phyloP scores from a whole-genome alignment of 345 rosid genomes.

The Toxicodendron radicans region DNA sequence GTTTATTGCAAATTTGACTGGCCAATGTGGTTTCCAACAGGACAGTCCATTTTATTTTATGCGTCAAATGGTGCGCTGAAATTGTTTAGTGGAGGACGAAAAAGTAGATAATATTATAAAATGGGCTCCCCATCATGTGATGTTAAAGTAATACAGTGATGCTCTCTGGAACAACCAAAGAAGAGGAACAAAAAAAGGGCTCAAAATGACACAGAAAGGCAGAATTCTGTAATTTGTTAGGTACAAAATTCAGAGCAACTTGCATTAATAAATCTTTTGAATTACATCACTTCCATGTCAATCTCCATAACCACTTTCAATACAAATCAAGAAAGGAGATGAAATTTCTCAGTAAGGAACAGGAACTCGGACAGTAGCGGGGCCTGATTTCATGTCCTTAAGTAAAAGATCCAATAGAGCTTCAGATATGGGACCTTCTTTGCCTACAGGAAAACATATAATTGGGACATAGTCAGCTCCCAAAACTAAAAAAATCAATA shows the following conservation, averaged over 20 bases:
- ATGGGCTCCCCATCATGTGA: too few species aligned
- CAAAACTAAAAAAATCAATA: background rate
- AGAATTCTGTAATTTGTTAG: background rate
- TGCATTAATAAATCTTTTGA: background rate
- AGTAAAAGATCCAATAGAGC: constrained; percentile 53
- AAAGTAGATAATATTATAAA: too few species aligned
- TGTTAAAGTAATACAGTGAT: too few species aligned
- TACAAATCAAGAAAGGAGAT: background rate
- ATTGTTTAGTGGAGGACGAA: too few species aligned
- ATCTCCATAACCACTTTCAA: background rate
- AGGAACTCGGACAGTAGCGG: constrained; percentile 53
- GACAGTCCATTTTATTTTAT: background rate
- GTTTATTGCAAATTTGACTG: background rate
- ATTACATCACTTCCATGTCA: background rate
- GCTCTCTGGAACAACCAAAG: background rate
- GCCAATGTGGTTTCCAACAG: background rate
- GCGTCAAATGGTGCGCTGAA: background rate
- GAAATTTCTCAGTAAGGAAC: constrained; percentile 42
- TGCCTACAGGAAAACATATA: constrained; percentile 42
- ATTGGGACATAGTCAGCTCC: background rate
- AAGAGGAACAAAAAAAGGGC: too few species aligned
- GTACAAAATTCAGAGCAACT: background rate
- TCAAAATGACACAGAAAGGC: background rate
- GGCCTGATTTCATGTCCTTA: constrained; percentile 77
- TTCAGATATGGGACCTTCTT: constrained; percentile 65